Evolutionary conservation across 2,329 filamentous ascomycete genomes (phyloP).

Genomic region (Colletotrichum camelliae): DNA sequence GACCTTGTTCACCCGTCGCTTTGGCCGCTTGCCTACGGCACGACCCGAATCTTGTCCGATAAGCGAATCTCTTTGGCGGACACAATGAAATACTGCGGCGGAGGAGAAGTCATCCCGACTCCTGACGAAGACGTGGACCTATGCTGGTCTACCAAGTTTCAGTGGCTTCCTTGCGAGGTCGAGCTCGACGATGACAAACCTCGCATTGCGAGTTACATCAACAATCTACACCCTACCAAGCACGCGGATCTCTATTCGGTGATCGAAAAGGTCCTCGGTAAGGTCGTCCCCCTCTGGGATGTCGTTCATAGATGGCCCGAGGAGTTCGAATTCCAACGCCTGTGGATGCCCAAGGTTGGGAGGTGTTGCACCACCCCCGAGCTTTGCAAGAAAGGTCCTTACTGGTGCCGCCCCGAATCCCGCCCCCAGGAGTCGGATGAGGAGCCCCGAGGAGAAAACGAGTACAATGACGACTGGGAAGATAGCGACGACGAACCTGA

Average conservation of each 20-base stretch:
- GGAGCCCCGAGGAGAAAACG: slow-evolving; percentile 10
- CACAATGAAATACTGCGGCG: slow-evolving; percentile 38
- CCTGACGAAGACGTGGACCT: not conserved
- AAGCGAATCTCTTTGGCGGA: slow-evolving; percentile 39
- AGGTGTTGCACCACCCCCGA: slow-evolving; percentile 24
- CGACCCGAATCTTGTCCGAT: slow-evolving; percentile 37
- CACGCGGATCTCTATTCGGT: slow-evolving; percentile 43
- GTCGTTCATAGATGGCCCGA: slow-evolving; percentile 35
- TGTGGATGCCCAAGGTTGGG: slow-evolving; percentile 19
- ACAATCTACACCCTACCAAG: slow-evolving; percentile 53
- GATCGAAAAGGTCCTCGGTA: slow-evolving; percentile 46
- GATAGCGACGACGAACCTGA: slow-evolving; percentile 23
- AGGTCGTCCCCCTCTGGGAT: slow-evolving; percentile 52
- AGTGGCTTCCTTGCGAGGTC: slow-evolving; percentile 58
- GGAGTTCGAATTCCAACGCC: slow-evolving; percentile 31
- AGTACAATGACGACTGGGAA: slow-evolving; percentile 18
- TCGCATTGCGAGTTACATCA: slow-evolving; percentile 56
- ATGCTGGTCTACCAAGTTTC: slow-evolving; percentile 34
- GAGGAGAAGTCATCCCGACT: slow-evolving; percentile 32
- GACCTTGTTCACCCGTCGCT: slow-evolving; percentile 70
- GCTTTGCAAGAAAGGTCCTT: slow-evolving; percentile 14
- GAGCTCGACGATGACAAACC: slow-evolving; percentile 39
- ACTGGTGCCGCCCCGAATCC: slow-evolving; percentile 21
- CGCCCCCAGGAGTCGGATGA: slow-evolving; percentile 32
- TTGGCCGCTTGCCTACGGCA: slow-evolving; percentile 63